Evolutionary conservation across 768 basidiomycete genomes (phyloP), one percentile per base, ranked within the genome.

Genomic region (Daedaleopsis sinensis): DNA sequence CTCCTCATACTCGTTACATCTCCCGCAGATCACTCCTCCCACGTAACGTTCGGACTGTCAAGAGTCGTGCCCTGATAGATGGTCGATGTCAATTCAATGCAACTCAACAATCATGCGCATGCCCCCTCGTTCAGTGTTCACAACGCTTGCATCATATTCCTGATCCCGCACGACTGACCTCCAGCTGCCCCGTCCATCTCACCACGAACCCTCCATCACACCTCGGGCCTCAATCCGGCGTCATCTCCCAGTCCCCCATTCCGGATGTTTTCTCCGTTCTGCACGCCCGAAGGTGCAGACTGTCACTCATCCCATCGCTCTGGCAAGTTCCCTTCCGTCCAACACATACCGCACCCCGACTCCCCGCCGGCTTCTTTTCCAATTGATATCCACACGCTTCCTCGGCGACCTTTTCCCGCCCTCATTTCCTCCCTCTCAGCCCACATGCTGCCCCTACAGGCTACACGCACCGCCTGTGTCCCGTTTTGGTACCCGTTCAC

Each of bases 21-120:
- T 18, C n/a, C n/a, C n/a, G n/a, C n/a, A n/a, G n/a, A n/a, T n/a
- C 39, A 42, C 39, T 18, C 39, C 13, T 11, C 11, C 18, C 18
- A 3, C 39, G 39, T 42, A 42, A 42, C 3, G 13, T 18, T 42
- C 39, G 39, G 39, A 42, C 39, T 42, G 39, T 42, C 35, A 59
- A 37, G 39, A 42, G 39, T 42, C 18, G 39, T 10, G 39, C 39
- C 11, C 11, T 42, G 39, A 42, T 42, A 42, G 39, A 42, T 42
- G 39, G 39, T 42, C 39, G 39, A 42, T 42, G 39, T 5, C 39
- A 42, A 9, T 54, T 50, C 49, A 61, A 61, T 48, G 36, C 24
- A 11, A 44, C 52, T 48, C 55, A 55, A 24, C 53, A 55, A 60
- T 55, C 59, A 60, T 55, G 36, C 46, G 36, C 37, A n/a, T 47